Percentiles rank a stretch among this genome's conserved stretches.
Conservation (phyloP, 1,139 yeast species). For the Kluyveromyces sp. region DNA sequence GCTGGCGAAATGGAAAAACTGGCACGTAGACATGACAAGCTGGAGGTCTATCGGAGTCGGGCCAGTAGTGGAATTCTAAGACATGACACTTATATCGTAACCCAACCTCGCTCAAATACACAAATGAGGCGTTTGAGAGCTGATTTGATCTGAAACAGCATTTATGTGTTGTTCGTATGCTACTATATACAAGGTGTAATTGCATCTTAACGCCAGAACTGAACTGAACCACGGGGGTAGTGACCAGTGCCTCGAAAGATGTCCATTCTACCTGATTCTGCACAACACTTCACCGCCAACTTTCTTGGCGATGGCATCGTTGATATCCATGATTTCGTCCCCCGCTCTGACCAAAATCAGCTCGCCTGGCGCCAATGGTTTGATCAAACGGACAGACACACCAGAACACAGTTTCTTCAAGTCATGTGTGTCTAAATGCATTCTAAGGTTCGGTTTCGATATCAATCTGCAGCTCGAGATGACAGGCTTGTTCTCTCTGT, state of each 20-base stretch:
- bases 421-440: slow-evolving; percentile 56
- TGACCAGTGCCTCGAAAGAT: no score
- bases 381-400: slow-evolving; percentile 60
- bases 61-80: slow-evolving; percentile 46
- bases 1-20: slow-evolving; percentile 64
- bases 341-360: slow-evolving; percentile 56
- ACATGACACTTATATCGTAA: no score
- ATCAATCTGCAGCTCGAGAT: slow-evolving; percentile 64
- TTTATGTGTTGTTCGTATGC: no score
- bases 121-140: no score
- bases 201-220: no score
- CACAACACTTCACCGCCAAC: slow-evolving; percentile 75
- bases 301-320: slow-evolving; percentile 76
- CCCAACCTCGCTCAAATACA: no score
- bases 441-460: slow-evolving; percentile 79
- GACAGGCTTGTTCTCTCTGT: slow-evolving; percentile 74
- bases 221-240: no score
- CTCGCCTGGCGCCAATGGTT: slow-evolving; percentile 88
- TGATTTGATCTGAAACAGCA: no score
- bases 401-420: slow-evolving; percentile 73
- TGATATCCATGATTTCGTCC: slow-evolving; percentile 58
- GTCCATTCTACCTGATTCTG: slow-evolving; percentile 67
- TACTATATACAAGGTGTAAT: slow-evolving; percentile 2
- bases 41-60: slow-evolving; percentile 71
- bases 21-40: slow-evolving; percentile 78